These are phyloP conservation scores for Alternaria ethzedia DNA, from an alignment of 2,329 filamentous ascomycete species.

Conservation along the genomic window DNA sequence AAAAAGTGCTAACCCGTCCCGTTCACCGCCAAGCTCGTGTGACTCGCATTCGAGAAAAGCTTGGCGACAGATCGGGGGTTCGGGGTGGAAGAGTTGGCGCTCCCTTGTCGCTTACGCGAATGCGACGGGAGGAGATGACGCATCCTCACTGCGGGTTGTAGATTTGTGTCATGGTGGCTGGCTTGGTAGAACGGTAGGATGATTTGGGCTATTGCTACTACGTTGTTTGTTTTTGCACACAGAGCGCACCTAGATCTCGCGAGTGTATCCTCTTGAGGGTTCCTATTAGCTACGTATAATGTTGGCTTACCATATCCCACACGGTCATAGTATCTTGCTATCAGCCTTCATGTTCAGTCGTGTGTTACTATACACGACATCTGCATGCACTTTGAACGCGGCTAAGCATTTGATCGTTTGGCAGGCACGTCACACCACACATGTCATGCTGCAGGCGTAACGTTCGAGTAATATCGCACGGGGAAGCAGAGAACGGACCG, in stretches of 20 bases:
- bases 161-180: background rate
- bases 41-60: background rate
- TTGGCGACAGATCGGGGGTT: conserved; percentile 5
- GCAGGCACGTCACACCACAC: background rate
- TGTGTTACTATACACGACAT: background rate
- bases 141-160: background rate
- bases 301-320: background rate
- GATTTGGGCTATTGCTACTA: background rate
- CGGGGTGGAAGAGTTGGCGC: conserved; percentile 1
- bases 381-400: background rate
- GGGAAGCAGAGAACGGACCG: background rate
- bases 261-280: background rate
- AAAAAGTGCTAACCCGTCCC: background rate
- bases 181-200: background rate
- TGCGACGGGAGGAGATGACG: background rate
- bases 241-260: background rate
- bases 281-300: background rate
- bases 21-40: background rate
- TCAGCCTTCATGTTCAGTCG: background rate
- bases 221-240: background rate
- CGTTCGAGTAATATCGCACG: background rate
- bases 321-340: background rate
- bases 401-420: background rate
- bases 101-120: background rate
- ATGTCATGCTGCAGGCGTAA: background rate